These are phyloP conservation scores for Pisolithus sp. DNA, from an alignment of 768 basidiomycete genomes.

Conservation along the genomic window DNA sequence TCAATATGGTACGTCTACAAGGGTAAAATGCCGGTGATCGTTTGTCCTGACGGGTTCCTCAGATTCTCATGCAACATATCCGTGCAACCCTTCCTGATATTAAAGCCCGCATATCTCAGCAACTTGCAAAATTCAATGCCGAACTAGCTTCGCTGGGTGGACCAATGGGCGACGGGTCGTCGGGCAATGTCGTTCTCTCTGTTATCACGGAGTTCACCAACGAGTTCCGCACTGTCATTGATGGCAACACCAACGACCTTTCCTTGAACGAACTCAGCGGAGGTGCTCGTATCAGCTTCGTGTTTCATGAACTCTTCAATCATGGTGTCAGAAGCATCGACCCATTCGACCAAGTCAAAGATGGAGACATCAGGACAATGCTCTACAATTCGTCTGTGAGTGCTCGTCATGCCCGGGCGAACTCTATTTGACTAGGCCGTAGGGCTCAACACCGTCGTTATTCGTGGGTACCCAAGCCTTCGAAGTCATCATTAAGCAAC, in stretches of 20 bases:
- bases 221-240: slow-evolving; percentile 94
- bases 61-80: slow-evolving; percentile 99
- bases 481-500: slow-evolving; percentile 98
- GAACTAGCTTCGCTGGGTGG: slow-evolving; percentile 87
- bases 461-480: slow-evolving; percentile 98
- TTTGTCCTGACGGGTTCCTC: slow-evolving; percentile 1
- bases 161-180: slow-evolving; percentile 74
- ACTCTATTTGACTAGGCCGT: background rate
- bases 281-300: slow-evolving; percentile 97
- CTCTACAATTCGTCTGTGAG: slow-evolving; percentile 95
- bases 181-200: slow-evolving; percentile 88
- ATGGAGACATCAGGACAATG: slow-evolving; percentile 93
- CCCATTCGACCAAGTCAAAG: slow-evolving; percentile 98
- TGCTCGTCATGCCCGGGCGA: slow-evolving; percentile 8
- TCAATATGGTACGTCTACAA: slow-evolving; percentile 69
- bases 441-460: slow-evolving; percentile 94
- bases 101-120: slow-evolving; percentile 89
- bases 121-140: slow-evolving; percentile 80
- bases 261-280: slow-evolving; percentile 96
- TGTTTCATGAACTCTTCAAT: slow-evolving; percentile 98
- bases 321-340: slow-evolving; percentile 94
- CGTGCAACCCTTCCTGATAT: slow-evolving; percentile 97
- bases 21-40: background rate
- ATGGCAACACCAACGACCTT: slow-evolving; percentile 95
- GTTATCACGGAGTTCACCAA: slow-evolving; percentile 98